A percentile compares a stretch with the other conserved stretches of the same genome.
These are phyloP conservation scores for Lunularia cruciata DNA, from an alignment of 225 moss, liverwort and hornwort species.

Conservation along the genomic window DNA sequence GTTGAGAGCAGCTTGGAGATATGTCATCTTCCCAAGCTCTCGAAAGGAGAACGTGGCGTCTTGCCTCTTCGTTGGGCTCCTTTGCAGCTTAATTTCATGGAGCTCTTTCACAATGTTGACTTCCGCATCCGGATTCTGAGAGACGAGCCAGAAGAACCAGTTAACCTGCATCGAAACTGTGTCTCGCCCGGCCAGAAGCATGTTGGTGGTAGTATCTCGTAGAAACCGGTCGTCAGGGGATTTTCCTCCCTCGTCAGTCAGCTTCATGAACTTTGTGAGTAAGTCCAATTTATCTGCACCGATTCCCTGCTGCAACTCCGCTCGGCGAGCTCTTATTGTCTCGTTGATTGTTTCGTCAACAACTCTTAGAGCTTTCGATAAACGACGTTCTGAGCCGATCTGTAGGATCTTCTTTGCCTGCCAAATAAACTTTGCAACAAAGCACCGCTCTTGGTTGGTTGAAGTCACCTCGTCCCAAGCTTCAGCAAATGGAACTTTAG, in stretches of 20 bases:
- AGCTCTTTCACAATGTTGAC: conserved; percentile 53
- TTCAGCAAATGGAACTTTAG: conserved; percentile 41
- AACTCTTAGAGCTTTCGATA: conserved; percentile 47
- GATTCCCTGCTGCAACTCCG: conserved; percentile 30
- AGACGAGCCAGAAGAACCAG: conserved; percentile 57
- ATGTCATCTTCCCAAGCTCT: conserved; percentile 54
- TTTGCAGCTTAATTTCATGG: not conserved
- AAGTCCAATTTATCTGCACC: conserved; percentile 6
- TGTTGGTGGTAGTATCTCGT: conserved; percentile 18
- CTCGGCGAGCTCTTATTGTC: conserved; percentile 39
- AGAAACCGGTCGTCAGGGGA: conserved; percentile 37
- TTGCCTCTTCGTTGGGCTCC: conserved; percentile 1
- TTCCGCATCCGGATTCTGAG: conserved; percentile 40
- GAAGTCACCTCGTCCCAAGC: conserved; percentile 50
- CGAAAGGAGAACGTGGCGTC: conserved; percentile 49
- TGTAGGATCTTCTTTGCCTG: conserved; percentile 39
- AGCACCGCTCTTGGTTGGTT: conserved; percentile 40
- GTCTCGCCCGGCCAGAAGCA: conserved; percentile 17
- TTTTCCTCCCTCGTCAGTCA: conserved; percentile 28
- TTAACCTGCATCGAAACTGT: conserved; percentile 23
- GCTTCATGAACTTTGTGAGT: conserved; percentile 41
- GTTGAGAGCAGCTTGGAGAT: conserved; percentile 61
- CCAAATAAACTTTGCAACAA: conserved; percentile 44
- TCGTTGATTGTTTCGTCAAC: conserved; percentile 51
- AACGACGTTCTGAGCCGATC: conserved; percentile 42